Percentiles rank a stretch among this genome's conserved stretches.
Evolutionary conservation across 768 basidiomycete genomes (phyloP).

Genomic region (Exidia glandulosa): DNA sequence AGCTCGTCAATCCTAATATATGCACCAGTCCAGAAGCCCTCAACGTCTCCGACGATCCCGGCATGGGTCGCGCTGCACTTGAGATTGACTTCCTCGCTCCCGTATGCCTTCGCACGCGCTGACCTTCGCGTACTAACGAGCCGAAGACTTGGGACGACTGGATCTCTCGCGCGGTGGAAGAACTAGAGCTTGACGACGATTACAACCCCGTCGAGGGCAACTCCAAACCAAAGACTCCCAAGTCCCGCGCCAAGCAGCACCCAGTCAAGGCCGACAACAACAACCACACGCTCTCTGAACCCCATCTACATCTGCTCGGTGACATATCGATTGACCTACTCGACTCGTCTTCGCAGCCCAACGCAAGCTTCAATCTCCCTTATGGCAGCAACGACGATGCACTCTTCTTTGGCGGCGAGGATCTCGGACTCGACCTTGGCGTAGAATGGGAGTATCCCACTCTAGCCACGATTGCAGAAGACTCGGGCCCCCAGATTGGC

Average conservation of each 20-base stretch:
- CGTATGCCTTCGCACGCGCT: conserved; percentile 1
- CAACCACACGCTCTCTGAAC: conserved; percentile 57
- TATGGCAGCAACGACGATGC: conserved; percentile 33
- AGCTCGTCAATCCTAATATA: neutral
- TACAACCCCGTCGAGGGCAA: neutral
- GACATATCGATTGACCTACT: conserved; percentile 38
- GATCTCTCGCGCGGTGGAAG: neutral
- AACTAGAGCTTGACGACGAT: neutral
- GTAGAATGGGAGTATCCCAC: conserved; percentile 40
- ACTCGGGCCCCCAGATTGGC: conserved; percentile 16
- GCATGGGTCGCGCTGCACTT: conserved; percentile 10
- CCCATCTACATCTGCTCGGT: conserved; percentile 57
- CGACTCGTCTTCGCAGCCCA: conserved; percentile 47
- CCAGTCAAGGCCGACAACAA: conserved; percentile 8
- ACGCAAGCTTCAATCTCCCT: conserved; percentile 25
- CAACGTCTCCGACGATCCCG: conserved; percentile 18
- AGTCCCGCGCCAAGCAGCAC: neutral
- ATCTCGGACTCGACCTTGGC: conserved; percentile 48
- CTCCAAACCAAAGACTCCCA: neutral
- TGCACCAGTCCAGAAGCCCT: conserved; percentile 22
- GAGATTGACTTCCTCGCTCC: conserved; percentile 14
- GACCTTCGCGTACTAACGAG: neutral
- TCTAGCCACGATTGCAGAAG: conserved; percentile 16
- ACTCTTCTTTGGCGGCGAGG: conserved; percentile 31
- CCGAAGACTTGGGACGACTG: neutral